Conservation (phyloP, 2,329 filamentous ascomycete genomes). For the Neonectria sp. region DNA sequence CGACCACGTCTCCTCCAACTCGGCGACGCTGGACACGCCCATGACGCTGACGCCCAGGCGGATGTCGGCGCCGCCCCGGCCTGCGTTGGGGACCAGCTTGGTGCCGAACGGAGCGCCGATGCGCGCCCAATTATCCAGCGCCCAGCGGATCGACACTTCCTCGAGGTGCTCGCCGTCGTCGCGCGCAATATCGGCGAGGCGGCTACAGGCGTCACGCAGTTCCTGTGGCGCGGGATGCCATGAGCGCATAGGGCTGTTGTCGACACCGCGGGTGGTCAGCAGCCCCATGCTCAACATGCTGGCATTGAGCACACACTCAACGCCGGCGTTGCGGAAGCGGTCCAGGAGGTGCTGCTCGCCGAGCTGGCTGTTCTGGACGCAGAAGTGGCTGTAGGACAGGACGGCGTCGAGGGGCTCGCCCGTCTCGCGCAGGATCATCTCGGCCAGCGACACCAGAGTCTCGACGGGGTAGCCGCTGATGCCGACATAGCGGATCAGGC, state of each 20-base stretch:
- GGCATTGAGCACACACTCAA: constrained; percentile 89
- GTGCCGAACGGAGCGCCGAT: constrained; percentile 62
- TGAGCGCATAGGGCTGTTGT: constrained; percentile 82
- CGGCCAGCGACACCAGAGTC: constrained; percentile 78
- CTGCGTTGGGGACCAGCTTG: constrained; percentile 37
- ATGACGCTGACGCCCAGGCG: constrained; percentile 73
- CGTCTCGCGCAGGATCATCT: constrained; percentile 77
- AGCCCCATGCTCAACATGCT: constrained; percentile 96
- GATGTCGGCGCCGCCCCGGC: constrained; percentile 25
- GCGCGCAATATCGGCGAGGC: constrained; percentile 75
- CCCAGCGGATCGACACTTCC: constrained; percentile 86
- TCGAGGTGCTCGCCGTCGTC: constrained; percentile 81
- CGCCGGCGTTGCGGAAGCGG: constrained; percentile 78
- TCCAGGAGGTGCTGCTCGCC: constrained; percentile 60
- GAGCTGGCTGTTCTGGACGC: constrained; percentile 79
- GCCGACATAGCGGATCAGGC: constrained; percentile 84
- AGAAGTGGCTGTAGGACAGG: constrained; percentile 92
- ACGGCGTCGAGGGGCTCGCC: constrained; percentile 91
- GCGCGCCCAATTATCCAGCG: constrained; percentile 74
- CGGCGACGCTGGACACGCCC: constrained; percentile 74
- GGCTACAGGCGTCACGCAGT: constrained; percentile 76
- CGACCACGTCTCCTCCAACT: constrained; percentile 74
- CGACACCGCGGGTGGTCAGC: constrained; percentile 83
- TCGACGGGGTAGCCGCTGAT: constrained; percentile 92
- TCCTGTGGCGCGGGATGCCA: constrained; percentile 89